Percentiles rank a stretch among this genome's conserved stretches.
Conservation (phyloP, 2,329 filamentous ascomycete genomes). For the Talaromyces sp. region DNA sequence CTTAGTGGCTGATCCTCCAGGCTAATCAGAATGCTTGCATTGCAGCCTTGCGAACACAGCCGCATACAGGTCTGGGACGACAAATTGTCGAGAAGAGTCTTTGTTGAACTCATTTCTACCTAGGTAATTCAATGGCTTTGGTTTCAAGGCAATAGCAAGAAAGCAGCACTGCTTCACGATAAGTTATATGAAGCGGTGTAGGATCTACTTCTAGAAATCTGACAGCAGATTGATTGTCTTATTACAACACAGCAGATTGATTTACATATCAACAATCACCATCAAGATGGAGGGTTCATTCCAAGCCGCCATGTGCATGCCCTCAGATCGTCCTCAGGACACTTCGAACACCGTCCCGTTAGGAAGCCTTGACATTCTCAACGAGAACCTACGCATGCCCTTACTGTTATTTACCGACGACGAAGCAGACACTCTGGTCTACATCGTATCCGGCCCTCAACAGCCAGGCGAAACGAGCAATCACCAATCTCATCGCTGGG, state of each 20-base stretch:
- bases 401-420: conserved; percentile 23
- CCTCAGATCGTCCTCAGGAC: not conserved
- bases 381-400: conserved; percentile 18
- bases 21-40: not conserved
- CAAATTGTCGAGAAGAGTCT: not conserved
- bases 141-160: not conserved
- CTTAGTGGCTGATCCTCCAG: not conserved
- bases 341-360: not conserved
- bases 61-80: not conserved
- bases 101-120: not conserved
- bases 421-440: conserved; percentile 38
- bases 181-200: not conserved
- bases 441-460: conserved; percentile 33
- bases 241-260: not conserved
- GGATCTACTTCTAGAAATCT: too few species aligned
- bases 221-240: too few species aligned
- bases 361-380: not conserved
- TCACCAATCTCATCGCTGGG: conserved; percentile 15
- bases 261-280: not conserved
- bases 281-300: not conserved
- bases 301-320: not conserved
- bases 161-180: not conserved
- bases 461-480: not conserved
- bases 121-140: not conserved
- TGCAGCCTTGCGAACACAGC: not conserved